These are phyloP conservation scores for Omphalea diandra DNA, from an alignment of 441 rosid genomes.

Conservation along the genomic window DNA sequence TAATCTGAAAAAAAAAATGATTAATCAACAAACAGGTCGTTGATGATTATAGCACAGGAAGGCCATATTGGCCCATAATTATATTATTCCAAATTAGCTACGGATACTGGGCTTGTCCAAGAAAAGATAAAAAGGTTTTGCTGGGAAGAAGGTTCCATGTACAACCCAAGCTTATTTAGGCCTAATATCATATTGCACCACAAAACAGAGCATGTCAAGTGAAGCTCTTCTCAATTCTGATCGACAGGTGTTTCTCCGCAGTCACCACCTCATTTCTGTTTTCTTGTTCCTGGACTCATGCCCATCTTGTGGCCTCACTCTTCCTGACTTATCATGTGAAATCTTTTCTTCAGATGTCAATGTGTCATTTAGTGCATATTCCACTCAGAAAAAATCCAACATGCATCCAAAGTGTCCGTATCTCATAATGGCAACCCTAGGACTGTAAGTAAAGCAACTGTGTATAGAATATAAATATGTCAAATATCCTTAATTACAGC, in stretches of 20 bases:
- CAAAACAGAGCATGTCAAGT: constrained; percentile 10
- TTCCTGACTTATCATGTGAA: constrained; percentile 13
- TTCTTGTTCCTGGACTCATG: not conserved
- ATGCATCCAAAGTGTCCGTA: constrained; percentile 9
- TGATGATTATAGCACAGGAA: no score
- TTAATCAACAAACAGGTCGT: no score
- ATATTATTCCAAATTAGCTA: no score
- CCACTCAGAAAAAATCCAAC: no score
- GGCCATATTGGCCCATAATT: not conserved
- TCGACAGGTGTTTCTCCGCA: constrained; percentile 21
- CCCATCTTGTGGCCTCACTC: constrained; percentile 7
- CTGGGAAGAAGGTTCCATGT: no score
- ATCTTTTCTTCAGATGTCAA: not conserved
- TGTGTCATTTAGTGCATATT: not conserved
- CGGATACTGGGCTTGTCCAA: not conserved
- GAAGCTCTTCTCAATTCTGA: not conserved
- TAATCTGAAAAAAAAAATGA: not conserved
- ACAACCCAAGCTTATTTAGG: not conserved
- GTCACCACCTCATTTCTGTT: constrained; percentile 22
- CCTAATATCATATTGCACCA: not conserved
- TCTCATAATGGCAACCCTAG: constrained; percentile 7
- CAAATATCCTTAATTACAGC: no score
- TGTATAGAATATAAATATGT: no score
- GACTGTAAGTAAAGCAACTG: no score
- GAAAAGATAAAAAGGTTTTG: not conserved